Evolutionary conservation across 768 basidiomycete species (phyloP).

Genomic region (Austroboletus festivus): DNA sequence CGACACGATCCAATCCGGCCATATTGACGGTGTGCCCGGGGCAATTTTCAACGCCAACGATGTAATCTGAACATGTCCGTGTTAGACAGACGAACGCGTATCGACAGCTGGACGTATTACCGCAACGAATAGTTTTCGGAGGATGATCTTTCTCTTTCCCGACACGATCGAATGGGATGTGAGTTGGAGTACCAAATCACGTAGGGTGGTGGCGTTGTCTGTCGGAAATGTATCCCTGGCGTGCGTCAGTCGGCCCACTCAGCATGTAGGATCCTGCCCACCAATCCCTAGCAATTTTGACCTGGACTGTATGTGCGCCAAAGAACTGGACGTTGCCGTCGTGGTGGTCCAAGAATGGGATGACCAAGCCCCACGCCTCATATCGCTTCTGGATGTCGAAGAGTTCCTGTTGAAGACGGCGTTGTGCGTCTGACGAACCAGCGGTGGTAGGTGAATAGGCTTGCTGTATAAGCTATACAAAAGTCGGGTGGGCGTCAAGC

Average conservation of each 20-base stretch:
- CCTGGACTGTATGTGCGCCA: constrained; percentile 89
- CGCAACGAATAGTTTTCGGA: constrained; percentile 85
- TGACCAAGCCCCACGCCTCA: constrained; percentile 82
- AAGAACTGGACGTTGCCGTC: constrained; percentile 92
- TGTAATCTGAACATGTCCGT: constrained; percentile 44
- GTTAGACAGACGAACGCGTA: constrained; percentile 4
- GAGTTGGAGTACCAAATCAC: constrained; percentile 66
- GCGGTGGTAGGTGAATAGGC: constrained; percentile 55
- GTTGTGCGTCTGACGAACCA: constrained; percentile 56
- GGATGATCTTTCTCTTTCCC: constrained; percentile 63
- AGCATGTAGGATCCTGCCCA: constrained; percentile 33
- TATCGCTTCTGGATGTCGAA: constrained; percentile 73
- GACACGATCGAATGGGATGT: constrained; percentile 62
- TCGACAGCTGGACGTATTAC: constrained; percentile 38
- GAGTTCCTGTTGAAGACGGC: constrained; percentile 65
- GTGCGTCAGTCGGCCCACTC: constrained; percentile 3
- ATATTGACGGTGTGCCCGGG: constrained; percentile 52
- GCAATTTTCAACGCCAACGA: constrained; percentile 71
- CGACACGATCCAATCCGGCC: constrained; percentile 76
- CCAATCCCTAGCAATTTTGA: constrained; percentile 94
- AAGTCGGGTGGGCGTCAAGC: neutral
- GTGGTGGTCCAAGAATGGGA: constrained; percentile 66
- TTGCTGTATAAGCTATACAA: constrained; percentile 68
- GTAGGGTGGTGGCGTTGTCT: constrained; percentile 55
- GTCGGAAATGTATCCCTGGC: constrained; percentile 71